phyloP scores from a whole-genome alignment of 208 protist species.

The Wallacemonas collosoma region DNA sequence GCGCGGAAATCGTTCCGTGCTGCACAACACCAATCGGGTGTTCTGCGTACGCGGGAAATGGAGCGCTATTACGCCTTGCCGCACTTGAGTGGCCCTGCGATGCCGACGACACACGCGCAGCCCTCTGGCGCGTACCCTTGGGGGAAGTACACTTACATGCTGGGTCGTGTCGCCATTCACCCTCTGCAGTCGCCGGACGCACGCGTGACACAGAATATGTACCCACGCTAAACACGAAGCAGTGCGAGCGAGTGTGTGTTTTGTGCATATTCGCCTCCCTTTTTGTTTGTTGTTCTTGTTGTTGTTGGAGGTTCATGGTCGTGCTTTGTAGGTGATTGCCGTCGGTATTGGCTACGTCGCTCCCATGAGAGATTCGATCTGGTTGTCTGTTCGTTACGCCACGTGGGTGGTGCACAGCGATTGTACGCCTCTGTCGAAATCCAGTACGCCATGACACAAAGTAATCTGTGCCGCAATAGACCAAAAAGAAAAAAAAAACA shows the following conservation, averaged over 20 bases:
- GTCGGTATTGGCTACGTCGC: too few relatives aligned
- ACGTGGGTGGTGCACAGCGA: too few relatives aligned
- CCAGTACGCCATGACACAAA: too few relatives aligned
- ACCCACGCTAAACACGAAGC: constrained; percentile 36
- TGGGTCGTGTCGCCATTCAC: constrained; percentile 43
- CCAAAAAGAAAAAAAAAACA: too few relatives aligned
- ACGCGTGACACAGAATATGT: constrained; percentile 62
- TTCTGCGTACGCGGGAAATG: constrained; percentile 70
- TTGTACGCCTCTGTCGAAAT: too few relatives aligned
- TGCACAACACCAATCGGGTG: constrained; percentile 38
- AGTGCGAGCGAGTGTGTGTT: neutral
- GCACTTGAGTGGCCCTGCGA: constrained; percentile 58
- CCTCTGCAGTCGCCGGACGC: constrained; percentile 61
- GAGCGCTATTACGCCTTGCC: constrained; percentile 78
- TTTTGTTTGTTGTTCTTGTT: neutral
- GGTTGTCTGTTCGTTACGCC: too few relatives aligned
- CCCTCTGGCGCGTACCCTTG: constrained; percentile 54
- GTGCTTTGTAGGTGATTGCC: too few relatives aligned
- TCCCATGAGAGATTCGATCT: too few relatives aligned
- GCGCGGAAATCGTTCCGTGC: constrained; percentile 38
- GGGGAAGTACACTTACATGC: constrained; percentile 64
- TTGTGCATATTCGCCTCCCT: constrained; percentile 3
- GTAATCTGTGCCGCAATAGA: too few relatives aligned
- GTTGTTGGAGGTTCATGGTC: too few relatives aligned
- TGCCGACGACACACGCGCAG: constrained; percentile 54